Base-by-base conservation (phyloP, 495 filamentous ascomycete species). In the Aspergillus nidulans region DNA sequence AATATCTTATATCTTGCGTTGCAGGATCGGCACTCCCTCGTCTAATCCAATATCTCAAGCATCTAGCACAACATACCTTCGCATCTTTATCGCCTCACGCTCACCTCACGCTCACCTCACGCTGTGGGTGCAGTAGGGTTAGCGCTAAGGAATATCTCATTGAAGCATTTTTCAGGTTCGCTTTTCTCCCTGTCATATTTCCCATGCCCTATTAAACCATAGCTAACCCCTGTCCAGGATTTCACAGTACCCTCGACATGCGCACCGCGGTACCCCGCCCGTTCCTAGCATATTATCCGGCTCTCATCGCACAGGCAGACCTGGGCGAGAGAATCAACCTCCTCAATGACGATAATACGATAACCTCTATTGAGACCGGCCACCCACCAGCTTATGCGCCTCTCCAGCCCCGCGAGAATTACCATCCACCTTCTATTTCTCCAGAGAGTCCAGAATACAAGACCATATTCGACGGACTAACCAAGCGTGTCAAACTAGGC, bases 251-350 rank as follows among this genome's bases (percentile, higher is more conserved):
- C 1, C 51, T 67, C 15, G 68, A 73, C 49, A 60, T 56, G 23
- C 59, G 70, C 20, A 69, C 68, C n/a, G 62, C 62, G 15, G 26
- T 64, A 9, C 68, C 70, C 0, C 45, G 39, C 1, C 66, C 68
- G 0, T 67, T 69, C 50, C 56, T 73, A 7, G 68, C 63, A 9
- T 71, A 62, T 51, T 73, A 68, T 40, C 70, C 70, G 10, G 68
- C 68, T 6, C 36, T 68, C 4, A 45, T 68, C 49, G 49, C 53
- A 6, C 66, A 71, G 44, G 43, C 55, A 4, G 55, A 56, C 4
- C 53, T 70, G 8, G 21, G 58, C 19, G 68, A 70, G 34, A 25
- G 47, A 7, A 65, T 68, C 28, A 58, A 60, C 30, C 18, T 70
- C 44, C 21, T 52, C 49, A 43, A 59, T 18, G 47, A 42, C 16